Evolutionary conservation across 306 rosid genomes (phyloP).

Genomic region (Glycine tomentella): DNA sequence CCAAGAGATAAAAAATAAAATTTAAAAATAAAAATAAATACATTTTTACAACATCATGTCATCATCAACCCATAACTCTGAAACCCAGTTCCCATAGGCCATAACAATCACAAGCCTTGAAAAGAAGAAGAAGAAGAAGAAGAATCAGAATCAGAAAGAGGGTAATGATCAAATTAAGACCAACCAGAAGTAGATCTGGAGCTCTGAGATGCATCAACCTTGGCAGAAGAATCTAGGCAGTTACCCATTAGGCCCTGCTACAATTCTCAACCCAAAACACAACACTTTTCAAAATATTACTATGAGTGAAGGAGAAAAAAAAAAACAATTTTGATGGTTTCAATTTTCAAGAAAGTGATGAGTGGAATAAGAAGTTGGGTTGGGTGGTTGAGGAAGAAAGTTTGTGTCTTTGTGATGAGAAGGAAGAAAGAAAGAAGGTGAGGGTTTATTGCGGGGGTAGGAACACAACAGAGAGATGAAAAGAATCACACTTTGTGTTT

Average conservation of each 20-base stretch:
- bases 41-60: neutral
- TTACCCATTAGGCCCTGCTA: slow-evolving; percentile 68
- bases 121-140: neutral
- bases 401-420: slow-evolving; percentile 17
- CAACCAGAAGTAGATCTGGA: slow-evolving; percentile 70
- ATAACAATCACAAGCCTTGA: neutral
- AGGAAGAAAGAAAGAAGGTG: neutral
- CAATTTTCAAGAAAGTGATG: neutral
- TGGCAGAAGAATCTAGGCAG: slow-evolving; percentile 85
- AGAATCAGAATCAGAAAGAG: neutral
- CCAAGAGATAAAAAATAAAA: neutral
- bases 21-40: neutral
- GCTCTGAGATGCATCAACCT: slow-evolving; percentile 70
- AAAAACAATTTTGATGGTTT: neutral
- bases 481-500: slow-evolving; percentile 27
- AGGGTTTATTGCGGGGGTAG: neutral
- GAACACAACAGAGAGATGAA: neutral
- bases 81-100: neutral
- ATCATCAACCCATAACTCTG: neutral
- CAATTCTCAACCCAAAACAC: neutral
- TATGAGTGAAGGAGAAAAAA: neutral
- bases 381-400: slow-evolving; percentile 7
- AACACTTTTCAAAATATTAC: neutral
- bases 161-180: neutral
- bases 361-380: neutral